phyloP scores from a whole-genome alignment of 73 alveolate genomes.

The Paramecium tetraurelia region DNA sequence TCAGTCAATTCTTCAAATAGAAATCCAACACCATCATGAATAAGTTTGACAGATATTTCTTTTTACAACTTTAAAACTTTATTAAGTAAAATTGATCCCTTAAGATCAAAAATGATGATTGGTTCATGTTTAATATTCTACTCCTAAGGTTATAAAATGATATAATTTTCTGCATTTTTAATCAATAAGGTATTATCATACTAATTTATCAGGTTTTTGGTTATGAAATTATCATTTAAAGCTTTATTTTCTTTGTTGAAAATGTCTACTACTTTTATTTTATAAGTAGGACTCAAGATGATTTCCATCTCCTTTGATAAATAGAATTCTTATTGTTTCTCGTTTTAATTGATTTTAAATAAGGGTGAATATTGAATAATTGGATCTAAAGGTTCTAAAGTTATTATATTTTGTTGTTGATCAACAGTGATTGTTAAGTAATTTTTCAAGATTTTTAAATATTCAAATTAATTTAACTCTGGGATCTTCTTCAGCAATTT shows the following conservation, averaged over 20 bases:
- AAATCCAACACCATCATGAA: background rate
- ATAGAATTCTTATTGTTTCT: background rate
- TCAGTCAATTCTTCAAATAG: background rate
- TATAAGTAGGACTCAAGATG: background rate
- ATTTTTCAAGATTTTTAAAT: background rate
- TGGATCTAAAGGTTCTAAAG: background rate
- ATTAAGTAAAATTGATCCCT: background rate
- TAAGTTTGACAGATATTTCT: background rate
- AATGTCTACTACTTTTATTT: background rate
- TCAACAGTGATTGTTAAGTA: background rate
- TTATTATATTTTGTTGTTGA: background rate
- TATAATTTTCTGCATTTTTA: background rate
- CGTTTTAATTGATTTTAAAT: background rate
- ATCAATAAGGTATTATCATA: background rate
- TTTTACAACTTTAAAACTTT: background rate
- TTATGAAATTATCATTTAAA: background rate
- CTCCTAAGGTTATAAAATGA: background rate
- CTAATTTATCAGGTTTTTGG: background rate
- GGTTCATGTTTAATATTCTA: background rate
- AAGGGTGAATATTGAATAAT: background rate
- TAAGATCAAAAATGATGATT: background rate
- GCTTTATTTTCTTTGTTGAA: background rate
- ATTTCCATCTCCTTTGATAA: background rate
- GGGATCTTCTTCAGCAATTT: background rate
- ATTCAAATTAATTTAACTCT: background rate